Evolutionary conservation across 495 filamentous ascomycete genomes (phyloP), one percentile per base, ranked within the genome.

Genomic region (Neurospora sp.): DNA sequence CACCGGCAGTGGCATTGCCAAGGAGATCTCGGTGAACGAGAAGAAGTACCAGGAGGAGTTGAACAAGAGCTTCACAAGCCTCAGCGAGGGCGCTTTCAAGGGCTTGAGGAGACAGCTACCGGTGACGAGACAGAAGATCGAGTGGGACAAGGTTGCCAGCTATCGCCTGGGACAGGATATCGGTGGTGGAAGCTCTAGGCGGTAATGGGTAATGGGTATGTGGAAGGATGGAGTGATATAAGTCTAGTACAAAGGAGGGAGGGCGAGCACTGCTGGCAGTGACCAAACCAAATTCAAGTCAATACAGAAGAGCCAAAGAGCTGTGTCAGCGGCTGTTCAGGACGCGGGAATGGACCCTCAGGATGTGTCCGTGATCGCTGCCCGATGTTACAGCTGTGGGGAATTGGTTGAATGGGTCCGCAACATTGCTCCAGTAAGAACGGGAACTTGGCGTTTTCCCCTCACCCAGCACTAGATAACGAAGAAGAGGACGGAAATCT

Each of bases 61-160:
- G 76, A 98, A 98, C 83, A 85, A 89, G 76, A 94, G 93, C 4
- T 99, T 99, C 80, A 89, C 89, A 10, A 89, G 86, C 73, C 85
- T 98, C 80, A 93, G 92, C 76, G 96, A 99, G 84, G 95, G 94
- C 2, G 91, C 93, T 5, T 99, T 99, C 83, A 98, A 98, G 89
- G 88, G 89, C 14, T 84, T 99, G 77, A 88, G 96, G 76, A 88
- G 96, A 80, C 96, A 98, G 81, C 83, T 99, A 78, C 96, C 96
- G 9, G 92, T 99, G 48, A 98, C 96, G 72, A 89, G 96, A 80
- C 96, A 99, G 86, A 98, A 97, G 87, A 93, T 99, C 70, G 96
- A 98, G 82, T 99, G 96, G 96, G 96, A 99, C 82, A 98, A 97
- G 85, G 93, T 99, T 75, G 91, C 92, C n/a, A 94, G 93, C 74